These are phyloP conservation scores for Hymenoscyphus albidus DNA, from an alignment of 2,329 filamentous ascomycete species.

Conservation along the genomic window DNA sequence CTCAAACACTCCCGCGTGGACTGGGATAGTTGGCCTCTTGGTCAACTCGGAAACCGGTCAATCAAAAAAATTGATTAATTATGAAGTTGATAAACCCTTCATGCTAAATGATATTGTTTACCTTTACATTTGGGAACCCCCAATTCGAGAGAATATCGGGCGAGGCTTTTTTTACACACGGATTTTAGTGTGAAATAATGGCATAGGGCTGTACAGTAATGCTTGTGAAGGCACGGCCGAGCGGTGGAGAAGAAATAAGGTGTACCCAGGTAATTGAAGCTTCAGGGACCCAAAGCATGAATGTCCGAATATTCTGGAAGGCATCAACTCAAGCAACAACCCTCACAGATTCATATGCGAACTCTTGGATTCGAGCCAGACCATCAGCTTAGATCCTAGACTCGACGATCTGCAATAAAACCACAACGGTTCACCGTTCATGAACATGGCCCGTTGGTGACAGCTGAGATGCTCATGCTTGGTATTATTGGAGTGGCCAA, in stretches of 20 bases:
- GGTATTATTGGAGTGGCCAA: constrained; percentile 3
- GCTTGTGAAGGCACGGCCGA: constrained; percentile 1
- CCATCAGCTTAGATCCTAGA: neutral
- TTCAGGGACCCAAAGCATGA: neutral
- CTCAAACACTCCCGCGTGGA: neutral
- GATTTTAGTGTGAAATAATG: neutral
- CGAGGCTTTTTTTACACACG: neutral
- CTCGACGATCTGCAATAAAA: neutral
- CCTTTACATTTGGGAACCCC: neutral
- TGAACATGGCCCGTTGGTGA: neutral
- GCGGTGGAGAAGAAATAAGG: constrained; percentile 4
- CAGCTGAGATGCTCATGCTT: constrained; percentile 11
- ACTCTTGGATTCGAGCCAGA: neutral
- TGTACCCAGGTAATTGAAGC: constrained; percentile 9
- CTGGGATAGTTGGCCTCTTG: neutral
- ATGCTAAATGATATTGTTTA: neutral
- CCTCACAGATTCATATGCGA: neutral
- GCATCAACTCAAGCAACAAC: constrained; percentile 8
- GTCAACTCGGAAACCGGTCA: neutral
- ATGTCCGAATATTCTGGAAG: constrained; percentile 7
- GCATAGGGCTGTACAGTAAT: constrained; percentile 6
- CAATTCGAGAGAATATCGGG: neutral
- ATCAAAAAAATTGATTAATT: neutral
- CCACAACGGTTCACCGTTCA: neutral
- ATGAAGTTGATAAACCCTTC: too few relatives aligned